Evolutionary conservation across 176 grass and related monocot genomes (phyloP), one percentile per base, ranked within the genome.

Genomic region (Oryza punctata): DNA sequence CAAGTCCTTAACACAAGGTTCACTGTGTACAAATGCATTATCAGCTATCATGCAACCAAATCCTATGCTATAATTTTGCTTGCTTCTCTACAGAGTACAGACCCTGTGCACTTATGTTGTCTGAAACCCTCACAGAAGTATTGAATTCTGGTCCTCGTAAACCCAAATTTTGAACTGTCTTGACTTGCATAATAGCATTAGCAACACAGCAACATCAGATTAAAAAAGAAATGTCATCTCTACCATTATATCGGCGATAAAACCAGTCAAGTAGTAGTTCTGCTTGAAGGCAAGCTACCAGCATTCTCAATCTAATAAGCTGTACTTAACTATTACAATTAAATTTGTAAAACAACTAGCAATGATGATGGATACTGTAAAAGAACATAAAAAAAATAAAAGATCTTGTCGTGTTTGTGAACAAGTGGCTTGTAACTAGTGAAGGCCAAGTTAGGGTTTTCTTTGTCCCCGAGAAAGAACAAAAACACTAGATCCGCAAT

Each of bases 21-120:
- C 40, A 41, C 40, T 41, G 40, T 41, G 40, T 41, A 12, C 21
- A 72, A 72, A 79, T 73, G n/a, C 71, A 83, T 52, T 6, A 65
- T 79, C 54, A 79, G 10, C 50, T 54, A 54, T 54, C 27, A 35
- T 26, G 35, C 21, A 32, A 49, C 64, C 38, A 79, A 72, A 85
- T 50, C 29, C 33, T 29, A 79, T 72, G 52, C 38, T 29, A 47
- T 59, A 54, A 10, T 27, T 47, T 9, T 72, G 54, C 44, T 26
- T 37, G 2, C 32, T 26, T 38, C 40, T 41, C 40, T 65, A 10
- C 23, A 28, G 8, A 25, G 9, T 65, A 10, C 23, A 28, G 8
- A 25, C 3, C 13, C 45, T 47, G 12, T 13, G 45, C 30, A 74
- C 4, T 37, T 72, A 45, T 47, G 67, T 38, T 50, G 30, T 72